Evolutionary conservation across 2,329 filamentous ascomycete species (phyloP), one percentile per base, ranked within the genome.

Genomic region (Allantophomopsis cytisporea): DNA sequence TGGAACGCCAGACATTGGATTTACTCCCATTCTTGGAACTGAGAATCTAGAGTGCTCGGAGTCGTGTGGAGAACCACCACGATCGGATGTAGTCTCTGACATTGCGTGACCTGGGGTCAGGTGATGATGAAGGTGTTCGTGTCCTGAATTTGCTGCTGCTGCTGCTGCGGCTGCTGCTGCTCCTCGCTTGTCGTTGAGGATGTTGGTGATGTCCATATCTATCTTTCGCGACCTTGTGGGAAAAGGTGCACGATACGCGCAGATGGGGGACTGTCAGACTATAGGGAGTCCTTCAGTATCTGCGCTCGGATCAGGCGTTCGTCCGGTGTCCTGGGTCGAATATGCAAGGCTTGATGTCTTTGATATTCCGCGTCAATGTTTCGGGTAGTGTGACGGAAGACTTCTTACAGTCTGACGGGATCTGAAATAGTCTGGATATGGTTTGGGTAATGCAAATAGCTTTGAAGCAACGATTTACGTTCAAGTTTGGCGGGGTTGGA

Each of bases 131-230:
- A 56, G 45, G 33, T 56, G 54, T n/a, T 57, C 54, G 39, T 52
- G 53, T 35, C 45, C 45, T 14, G 47, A 36, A 32, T 17, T 20
- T 17, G 49, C 50, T 14, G 45, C 48, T 12, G 47, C 49, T 4
- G 50, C 50, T 18, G 51, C 53, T 11, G 49, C 53, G 11, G 47
- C 47, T 14, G 46, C 50, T n/a, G 43, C 50, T 47, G 50, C 50
- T 33, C 36, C 43, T n/a, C 51, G 53, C 44, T 57, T 57, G 6
- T 53, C 49, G 44, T 58, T 57, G 30, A 58, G 55, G 23, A 58
- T 58, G 38, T 57, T 50, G 38, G 56, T 57, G 43, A 58, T 57
- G 35, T 58, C 55, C 55, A 58, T 58, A 30, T 37, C 47, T 40
- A 35, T 30, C 18, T 18, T 38, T 41, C 28, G 18, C 21, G 30